Percentiles rank a stretch among this genome's conserved stretches.
Evolutionary conservation across 2,329 filamentous ascomycete species (phyloP).

Genomic region (Cladosporium sp.): DNA sequence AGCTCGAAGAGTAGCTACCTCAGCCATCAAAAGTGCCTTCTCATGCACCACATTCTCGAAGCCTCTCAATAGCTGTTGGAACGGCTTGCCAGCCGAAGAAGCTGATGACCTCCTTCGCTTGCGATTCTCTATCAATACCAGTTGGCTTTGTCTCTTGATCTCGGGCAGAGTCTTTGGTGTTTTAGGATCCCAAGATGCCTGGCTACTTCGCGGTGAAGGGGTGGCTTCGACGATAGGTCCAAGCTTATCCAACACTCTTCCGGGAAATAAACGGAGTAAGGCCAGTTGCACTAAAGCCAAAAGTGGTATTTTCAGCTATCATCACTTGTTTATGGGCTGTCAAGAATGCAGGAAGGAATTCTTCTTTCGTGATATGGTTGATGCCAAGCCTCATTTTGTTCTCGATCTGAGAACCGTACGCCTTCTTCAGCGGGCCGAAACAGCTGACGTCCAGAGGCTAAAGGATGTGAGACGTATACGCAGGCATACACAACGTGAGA

Average conservation of each 20-base stretch:
- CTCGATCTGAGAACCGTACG: not conserved
- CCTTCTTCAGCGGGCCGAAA: conserved; percentile 1
- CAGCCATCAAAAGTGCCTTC: conserved; percentile 6
- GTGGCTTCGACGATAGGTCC: too few species aligned
- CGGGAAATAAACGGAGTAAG: not conserved
- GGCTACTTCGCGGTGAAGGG: not conserved
- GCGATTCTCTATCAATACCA: not conserved
- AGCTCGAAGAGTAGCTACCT: not conserved
- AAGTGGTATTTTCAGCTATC: not conserved
- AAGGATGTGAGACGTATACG: not conserved
- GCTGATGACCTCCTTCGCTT: not conserved
- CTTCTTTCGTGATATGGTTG: conserved; percentile 5
- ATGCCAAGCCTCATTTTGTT: conserved; percentile 6
- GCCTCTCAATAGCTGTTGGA: not conserved
- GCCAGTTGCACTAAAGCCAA: not conserved
- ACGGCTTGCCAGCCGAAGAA: not conserved
- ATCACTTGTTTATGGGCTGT: not conserved
- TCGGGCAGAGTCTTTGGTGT: not conserved
- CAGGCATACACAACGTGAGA: not conserved
- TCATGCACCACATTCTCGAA: not conserved
- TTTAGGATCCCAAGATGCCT: not conserved
- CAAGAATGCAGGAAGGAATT: conserved; percentile 6
- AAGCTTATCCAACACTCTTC: not conserved
- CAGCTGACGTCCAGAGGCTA: not conserved
- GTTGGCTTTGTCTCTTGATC: not conserved